Evolutionary conservation across 345 rosid species (phyloP).

Genomic region (Mercurialis annua): DNA sequence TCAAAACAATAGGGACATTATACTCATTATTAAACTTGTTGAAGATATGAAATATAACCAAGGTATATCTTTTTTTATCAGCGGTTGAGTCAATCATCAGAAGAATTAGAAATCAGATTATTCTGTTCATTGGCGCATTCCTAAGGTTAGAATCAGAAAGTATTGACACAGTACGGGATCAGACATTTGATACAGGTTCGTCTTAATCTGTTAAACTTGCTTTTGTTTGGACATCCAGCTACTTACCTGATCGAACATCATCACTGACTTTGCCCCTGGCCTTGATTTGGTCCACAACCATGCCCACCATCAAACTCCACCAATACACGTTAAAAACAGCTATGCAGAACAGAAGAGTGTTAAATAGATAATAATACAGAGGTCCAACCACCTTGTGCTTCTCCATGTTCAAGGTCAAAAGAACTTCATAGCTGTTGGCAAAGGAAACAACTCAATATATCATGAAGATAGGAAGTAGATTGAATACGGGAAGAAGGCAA

Average conservation of each 20-base stretch:
- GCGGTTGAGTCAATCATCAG: too few relatives aligned
- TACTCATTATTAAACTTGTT: background rate
- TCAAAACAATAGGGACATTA: background rate
- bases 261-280: constrained; percentile 60
- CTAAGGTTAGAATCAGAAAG: too few relatives aligned
- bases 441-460: background rate
- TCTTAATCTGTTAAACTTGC: background rate
- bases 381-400: constrained; percentile 46
- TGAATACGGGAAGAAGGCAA: background rate
- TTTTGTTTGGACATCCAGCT: constrained; percentile 1
- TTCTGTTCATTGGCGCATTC: background rate
- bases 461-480: background rate
- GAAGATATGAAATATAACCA: background rate
- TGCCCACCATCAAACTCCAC: constrained; percentile 63
- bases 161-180: too few relatives aligned
- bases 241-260: constrained; percentile 78
- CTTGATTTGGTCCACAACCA: constrained; percentile 56
- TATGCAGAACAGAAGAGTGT: constrained; percentile 68
- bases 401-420: constrained; percentile 45
- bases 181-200: too few relatives aligned
- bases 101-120: too few relatives aligned
- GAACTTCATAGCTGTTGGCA: constrained; percentile 62
- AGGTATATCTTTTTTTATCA: too few relatives aligned
- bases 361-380: constrained; percentile 62
- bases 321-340: constrained; percentile 68